These are phyloP conservation scores for Salvia splendens DNA, from an alignment of 257 asterid genomes.

Conservation along the genomic window DNA sequence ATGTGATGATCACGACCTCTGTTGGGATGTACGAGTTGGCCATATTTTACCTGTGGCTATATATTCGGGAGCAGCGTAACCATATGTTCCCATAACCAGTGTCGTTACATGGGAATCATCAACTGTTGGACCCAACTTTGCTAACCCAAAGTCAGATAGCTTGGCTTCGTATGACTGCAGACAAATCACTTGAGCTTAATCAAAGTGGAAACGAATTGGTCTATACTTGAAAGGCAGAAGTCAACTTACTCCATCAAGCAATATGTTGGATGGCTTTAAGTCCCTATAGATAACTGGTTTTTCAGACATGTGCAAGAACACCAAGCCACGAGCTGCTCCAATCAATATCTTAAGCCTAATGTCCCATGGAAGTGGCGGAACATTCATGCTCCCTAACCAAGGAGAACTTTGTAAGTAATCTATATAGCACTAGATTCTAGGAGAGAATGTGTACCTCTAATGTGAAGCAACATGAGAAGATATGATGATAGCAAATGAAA, in stretches of 20 bases:
- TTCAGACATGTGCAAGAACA: neutral
- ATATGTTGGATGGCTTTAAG: neutral
- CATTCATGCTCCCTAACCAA: neutral
- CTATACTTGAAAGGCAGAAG: too few relatives aligned
- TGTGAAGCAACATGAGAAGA: neutral
- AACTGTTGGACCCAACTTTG: neutral
- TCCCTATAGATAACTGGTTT: neutral
- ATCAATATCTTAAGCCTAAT: constrained; percentile 7
- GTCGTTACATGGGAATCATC: neutral
- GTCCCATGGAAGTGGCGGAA: constrained; percentile 7
- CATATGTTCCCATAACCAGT: neutral
- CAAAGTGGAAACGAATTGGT: neutral
- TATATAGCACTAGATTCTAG: too few relatives aligned
- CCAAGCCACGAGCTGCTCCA: neutral
- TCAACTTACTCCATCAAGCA: neutral
- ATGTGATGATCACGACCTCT: too few relatives aligned
- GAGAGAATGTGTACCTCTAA: too few relatives aligned
- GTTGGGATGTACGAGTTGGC: neutral
- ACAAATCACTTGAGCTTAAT: neutral
- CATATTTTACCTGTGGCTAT: neutral
- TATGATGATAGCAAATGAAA: neutral
- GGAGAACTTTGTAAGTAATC: neutral
- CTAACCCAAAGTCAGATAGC: neutral
- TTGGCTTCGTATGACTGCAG: neutral
- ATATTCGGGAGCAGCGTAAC: constrained; percentile 1